Evolutionary conservation across 179 eudicot species (phyloP).

Genomic region (Nepenthes alata): DNA sequence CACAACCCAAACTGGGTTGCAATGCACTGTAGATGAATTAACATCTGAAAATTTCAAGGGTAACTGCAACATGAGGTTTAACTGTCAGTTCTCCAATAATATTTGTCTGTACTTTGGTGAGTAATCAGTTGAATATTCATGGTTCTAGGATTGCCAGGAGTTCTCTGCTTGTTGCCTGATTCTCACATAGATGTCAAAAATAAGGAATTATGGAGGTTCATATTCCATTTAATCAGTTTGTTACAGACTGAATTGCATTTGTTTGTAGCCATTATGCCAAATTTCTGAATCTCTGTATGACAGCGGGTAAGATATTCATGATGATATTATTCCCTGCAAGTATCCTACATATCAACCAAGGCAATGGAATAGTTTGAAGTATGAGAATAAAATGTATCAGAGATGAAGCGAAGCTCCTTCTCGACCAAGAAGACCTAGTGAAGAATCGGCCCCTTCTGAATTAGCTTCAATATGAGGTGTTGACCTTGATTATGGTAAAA

Average conservation of each 20-base stretch:
- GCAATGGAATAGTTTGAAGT: slow-evolving; percentile 38
- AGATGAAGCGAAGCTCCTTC: slow-evolving; percentile 76
- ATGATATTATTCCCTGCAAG: slow-evolving; percentile 81
- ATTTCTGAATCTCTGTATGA: slow-evolving; percentile 2
- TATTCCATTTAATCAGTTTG: background rate
- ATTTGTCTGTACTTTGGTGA: slow-evolving; percentile 1
- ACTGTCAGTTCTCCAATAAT: background rate
- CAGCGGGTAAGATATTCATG: slow-evolving; percentile 77
- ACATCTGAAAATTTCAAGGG: slow-evolving; percentile 87
- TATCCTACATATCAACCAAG: slow-evolving; percentile 91
- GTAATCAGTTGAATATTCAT: slow-evolving; percentile 4
- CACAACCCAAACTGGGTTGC: slow-evolving; percentile 92
- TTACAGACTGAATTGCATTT: background rate
- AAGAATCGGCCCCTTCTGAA: slow-evolving; percentile 48
- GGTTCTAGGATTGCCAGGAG: slow-evolving; percentile 75
- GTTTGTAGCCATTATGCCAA: background rate
- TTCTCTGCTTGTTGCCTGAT: slow-evolving; percentile 86
- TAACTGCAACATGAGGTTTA: slow-evolving; percentile 9
- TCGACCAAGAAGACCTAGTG: slow-evolving; percentile 40
- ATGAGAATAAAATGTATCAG: slow-evolving; percentile 60
- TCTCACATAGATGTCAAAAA: slow-evolving; percentile 91
- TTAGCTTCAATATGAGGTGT: slow-evolving; percentile 43
- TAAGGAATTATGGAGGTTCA: slow-evolving; percentile 85
- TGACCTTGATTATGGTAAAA: slow-evolving; percentile 1
- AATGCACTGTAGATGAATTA: slow-evolving; percentile 87